Conservation (phyloP, 306 rosid genomes). For the Quercus cerris region DNA sequence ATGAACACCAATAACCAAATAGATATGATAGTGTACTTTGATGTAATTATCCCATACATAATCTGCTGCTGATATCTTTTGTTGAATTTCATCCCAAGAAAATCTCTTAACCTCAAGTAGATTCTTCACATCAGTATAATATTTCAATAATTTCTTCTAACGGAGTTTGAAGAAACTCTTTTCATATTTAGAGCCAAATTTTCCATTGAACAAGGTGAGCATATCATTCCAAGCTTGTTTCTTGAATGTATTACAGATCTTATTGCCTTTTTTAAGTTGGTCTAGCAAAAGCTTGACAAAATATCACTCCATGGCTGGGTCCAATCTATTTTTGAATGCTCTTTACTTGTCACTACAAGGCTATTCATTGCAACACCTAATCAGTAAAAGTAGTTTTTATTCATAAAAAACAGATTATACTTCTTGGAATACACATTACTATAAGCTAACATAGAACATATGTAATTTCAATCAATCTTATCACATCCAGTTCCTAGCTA, state of each 20-base stretch:
- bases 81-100: neutral
- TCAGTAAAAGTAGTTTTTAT: neutral
- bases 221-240: conserved; percentile 14
- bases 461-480: neutral
- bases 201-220: conserved; percentile 39
- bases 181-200: conserved; percentile 34
- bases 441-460: conserved; percentile 4
- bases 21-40: conserved; percentile 28
- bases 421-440: neutral
- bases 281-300: conserved; percentile 52
- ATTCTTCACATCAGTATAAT: too few relatives aligned
- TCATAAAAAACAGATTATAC: neutral
- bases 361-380: conserved; percentile 32
- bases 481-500: neutral
- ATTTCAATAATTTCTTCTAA: too few relatives aligned
- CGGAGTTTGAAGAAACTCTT: conserved; percentile 3
- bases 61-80: conserved; percentile 42
- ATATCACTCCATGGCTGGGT: conserved; percentile 35
- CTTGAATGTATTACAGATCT: conserved; percentile 25
- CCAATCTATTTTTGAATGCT: conserved; percentile 32
- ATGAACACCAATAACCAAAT: neutral
- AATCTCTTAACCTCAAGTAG: too few relatives aligned
- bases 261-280: conserved; percentile 41
- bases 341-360: conserved; percentile 23
- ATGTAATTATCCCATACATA: conserved; percentile 43